phyloP scores from a whole-genome alignment of 164 flowering plant genomes.

The Umbilicus rupestris region DNA sequence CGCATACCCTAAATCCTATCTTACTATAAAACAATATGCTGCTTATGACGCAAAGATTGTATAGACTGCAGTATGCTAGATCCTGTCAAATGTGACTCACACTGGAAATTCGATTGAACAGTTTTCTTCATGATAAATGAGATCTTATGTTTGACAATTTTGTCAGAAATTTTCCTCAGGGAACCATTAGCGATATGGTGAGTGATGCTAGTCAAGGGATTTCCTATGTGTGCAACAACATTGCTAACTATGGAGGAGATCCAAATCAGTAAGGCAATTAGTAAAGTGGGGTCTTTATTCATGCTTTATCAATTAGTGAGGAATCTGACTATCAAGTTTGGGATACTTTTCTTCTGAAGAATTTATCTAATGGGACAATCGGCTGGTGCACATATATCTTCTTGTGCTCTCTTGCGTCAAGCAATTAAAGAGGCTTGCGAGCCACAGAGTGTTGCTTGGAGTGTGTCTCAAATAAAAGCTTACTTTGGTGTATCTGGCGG shows the following conservation, averaged over 20 bases:
- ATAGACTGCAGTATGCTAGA: too few relatives aligned
- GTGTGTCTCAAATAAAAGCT: constrained; percentile 75
- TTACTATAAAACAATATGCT: too few relatives aligned
- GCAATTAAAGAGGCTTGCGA: constrained; percentile 61
- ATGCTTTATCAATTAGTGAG: too few relatives aligned
- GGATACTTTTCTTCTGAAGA: constrained; percentile 26
- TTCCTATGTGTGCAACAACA: constrained; percentile 73
- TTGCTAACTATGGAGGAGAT: constrained; percentile 90
- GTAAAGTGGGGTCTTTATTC: background rate
- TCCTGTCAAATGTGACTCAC: too few relatives aligned
- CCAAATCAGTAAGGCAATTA: constrained; percentile 51
- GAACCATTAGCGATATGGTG: constrained; percentile 90
- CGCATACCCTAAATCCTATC: too few relatives aligned
- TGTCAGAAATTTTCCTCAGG: constrained; percentile 92
- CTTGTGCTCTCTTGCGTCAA: constrained; percentile 81
- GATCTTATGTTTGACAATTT: constrained; percentile 13
- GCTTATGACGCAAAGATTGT: too few relatives aligned
- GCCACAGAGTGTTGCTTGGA: constrained; percentile 51
- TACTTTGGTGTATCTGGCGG: constrained; percentile 98
- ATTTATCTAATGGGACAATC: constrained; percentile 93
- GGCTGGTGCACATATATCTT: constrained; percentile 96
- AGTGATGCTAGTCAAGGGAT: constrained; percentile 77
- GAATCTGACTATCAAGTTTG: background rate
- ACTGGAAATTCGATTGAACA: too few relatives aligned
- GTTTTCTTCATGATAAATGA: background rate